A percentile compares a stretch with the other conserved stretches of the same genome.
Evolutionary conservation across 2,329 filamentous ascomycete genomes (phyloP).

Genomic region (Furcasterigmium furcatum): DNA sequence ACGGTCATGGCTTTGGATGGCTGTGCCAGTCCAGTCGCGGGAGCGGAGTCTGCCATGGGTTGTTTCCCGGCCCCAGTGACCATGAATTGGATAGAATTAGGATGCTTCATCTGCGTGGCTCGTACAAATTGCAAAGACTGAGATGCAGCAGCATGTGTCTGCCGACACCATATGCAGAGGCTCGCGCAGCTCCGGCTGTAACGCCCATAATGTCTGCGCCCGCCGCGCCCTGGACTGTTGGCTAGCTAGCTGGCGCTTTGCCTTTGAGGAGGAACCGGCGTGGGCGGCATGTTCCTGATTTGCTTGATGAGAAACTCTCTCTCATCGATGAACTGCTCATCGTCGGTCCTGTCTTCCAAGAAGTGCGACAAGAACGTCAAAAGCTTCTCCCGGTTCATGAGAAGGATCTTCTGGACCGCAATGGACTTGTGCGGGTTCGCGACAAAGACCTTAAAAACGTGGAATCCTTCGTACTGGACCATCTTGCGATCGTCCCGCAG

Average conservation of each 20-base stretch:
- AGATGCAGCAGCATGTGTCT: too few relatives aligned
- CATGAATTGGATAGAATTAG: too few relatives aligned
- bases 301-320: constrained; percentile 96
- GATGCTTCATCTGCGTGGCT: too few relatives aligned
- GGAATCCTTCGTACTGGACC: constrained; percentile 99
- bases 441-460: constrained; percentile 99
- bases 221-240: too few relatives aligned
- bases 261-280: constrained; percentile 51
- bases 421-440: constrained; percentile 98
- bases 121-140: too few relatives aligned
- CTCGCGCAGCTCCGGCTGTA: too few relatives aligned
- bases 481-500: constrained; percentile 94
- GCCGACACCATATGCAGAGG: too few relatives aligned
- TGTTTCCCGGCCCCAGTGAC: too few relatives aligned
- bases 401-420: constrained; percentile 89
- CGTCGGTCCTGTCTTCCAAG: constrained; percentile 90
- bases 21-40: too few relatives aligned
- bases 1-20: too few relatives aligned
- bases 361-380: constrained; percentile 88
- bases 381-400: constrained; percentile 93
- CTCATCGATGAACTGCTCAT: constrained; percentile 98
- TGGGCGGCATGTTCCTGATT: constrained; percentile 67
- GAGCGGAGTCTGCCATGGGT: too few relatives aligned
- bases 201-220: too few relatives aligned
- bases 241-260: constrained; percentile 17